A percentile compares a stretch with the other conserved stretches of the same genome.
Evolutionary conservation across 23 red algal species (phyloP).

Genomic region (Gracilaria domingensis): DNA sequence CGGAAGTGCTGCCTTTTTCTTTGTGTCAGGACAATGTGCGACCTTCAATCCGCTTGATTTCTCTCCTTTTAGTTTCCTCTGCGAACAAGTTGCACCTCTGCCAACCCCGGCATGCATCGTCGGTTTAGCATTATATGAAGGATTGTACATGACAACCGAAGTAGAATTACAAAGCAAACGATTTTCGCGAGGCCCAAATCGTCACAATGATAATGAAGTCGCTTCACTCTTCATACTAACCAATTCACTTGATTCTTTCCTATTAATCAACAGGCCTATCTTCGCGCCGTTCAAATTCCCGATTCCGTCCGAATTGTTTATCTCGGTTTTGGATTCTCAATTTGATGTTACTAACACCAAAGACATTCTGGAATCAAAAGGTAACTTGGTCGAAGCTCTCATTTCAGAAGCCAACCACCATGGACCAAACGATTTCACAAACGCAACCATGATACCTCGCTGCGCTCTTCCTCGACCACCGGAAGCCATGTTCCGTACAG

Average conservation of each 20-base stretch:
- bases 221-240: neutral
- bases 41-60: neutral
- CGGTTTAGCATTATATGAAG: slow-evolving; percentile 1
- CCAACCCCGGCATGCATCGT: neutral
- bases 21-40: neutral
- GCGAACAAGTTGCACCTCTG: neutral
- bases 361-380: neutral
- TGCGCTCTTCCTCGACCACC: slow-evolving; percentile 10
- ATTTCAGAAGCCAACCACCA: slow-evolving; percentile 16
- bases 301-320: neutral
- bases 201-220: neutral
- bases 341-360: neutral
- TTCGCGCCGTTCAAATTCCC: neutral
- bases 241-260: neutral
- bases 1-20: neutral
- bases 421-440: slow-evolving; percentile 22
- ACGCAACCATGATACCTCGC: neutral
- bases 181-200: neutral
- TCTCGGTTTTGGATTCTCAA: neutral
- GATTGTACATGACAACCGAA: neutral
- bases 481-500: slow-evolving; percentile 11
- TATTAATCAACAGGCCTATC: neutral
- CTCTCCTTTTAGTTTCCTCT: neutral
- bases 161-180: too few relatives aligned
- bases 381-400: neutral